A percentile compares a stretch with the other conserved stretches of the same genome.
phyloP scores from a whole-genome alignment of 192 early-diverging fungal genomes.

The Umbelopsis sp. region DNA sequence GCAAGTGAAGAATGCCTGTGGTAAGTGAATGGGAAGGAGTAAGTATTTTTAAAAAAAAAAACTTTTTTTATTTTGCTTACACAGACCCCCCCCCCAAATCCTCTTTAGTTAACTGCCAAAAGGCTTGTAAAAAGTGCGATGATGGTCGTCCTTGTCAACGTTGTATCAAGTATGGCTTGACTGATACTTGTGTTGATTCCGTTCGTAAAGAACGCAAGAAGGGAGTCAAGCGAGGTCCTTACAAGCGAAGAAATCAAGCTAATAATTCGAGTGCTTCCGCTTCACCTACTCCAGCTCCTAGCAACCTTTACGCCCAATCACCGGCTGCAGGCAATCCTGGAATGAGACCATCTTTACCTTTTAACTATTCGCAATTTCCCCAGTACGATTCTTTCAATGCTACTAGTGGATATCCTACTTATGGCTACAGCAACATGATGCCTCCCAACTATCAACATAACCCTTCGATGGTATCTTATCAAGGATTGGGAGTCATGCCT shows the following conservation, averaged over 20 bases:
- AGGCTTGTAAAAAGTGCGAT: slow-evolving; percentile 92
- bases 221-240: slow-evolving; percentile 83
- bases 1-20: slow-evolving; percentile 92
- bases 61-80: too few relatives aligned
- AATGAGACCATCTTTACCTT: slow-evolving; percentile 16
- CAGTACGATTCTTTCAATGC: slow-evolving; percentile 27
- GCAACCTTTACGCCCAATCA: slow-evolving; percentile 18
- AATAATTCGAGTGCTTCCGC: slow-evolving; percentile 21
- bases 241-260: slow-evolving; percentile 59
- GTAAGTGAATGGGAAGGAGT: slow-evolving; percentile 36
- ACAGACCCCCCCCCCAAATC: too few relatives aligned
- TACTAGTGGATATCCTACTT: slow-evolving; percentile 17
- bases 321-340: not conserved
- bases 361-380: slow-evolving; percentile 21
- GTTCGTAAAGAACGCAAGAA: slow-evolving; percentile 80
- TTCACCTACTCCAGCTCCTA: slow-evolving; percentile 19
- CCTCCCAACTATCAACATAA: slow-evolving; percentile 20
- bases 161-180: slow-evolving; percentile 73
- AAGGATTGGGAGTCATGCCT: not conserved
- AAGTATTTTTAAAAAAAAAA: not conserved
- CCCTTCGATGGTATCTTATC: slow-evolving; percentile 3
- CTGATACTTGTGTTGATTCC: slow-evolving; percentile 72
- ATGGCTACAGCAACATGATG: slow-evolving; percentile 30
- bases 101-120: slow-evolving; percentile 80
- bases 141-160: slow-evolving; percentile 79